Evolutionary conservation across 495 filamentous ascomycete genomes (phyloP), one percentile per base, ranked within the genome.

Genomic region (Xylaria grammica): DNA sequence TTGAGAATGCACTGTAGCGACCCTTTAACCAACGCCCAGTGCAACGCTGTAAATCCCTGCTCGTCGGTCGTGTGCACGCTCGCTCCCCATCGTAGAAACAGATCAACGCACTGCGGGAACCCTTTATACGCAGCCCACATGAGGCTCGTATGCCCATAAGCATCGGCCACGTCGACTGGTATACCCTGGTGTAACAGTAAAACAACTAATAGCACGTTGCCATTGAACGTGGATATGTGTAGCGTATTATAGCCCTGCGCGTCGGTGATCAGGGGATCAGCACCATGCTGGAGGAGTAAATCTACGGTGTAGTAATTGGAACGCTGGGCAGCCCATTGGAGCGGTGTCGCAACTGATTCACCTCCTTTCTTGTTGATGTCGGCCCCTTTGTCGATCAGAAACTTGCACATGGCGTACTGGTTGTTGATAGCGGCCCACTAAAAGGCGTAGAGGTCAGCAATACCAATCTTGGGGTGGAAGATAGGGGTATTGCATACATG

Each of bases 81-180:
- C 34, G 95, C 95, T 27, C 95, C 95, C 94, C 95, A 99, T 63
- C 93, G 88, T 60, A 99, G 76, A 69, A 97, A 95, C 24, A 97
- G 77, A 74, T 98, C 96, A 49, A 99, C 96, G 70, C 90, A 95
- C 24, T 88, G 88, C 0, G 93, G 90, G 73, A 86, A 96, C 20
- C 96, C 96, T 73, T 98, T 99, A 78, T 99, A 99, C 30, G 94
- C 94, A 26, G 96, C 91, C 95, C 95, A 99, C 95, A 99, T 99
- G 56, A 99, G 79, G 40, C 87, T 88, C 1, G 96, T 98, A 77
- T 99, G 96, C 11, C 92, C 90, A 69, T 91, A 90, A 56, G 90
- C 83, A 78, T 99, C 95, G 36, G 88, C 83, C 19, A 92, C 90
- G 73, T 99, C 95, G 62, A 99, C 89, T 13, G 93, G 91, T 44